Evolutionary conservation across 768 basidiomycete species (phyloP).

Genomic region (Russula ochroleuca): DNA sequence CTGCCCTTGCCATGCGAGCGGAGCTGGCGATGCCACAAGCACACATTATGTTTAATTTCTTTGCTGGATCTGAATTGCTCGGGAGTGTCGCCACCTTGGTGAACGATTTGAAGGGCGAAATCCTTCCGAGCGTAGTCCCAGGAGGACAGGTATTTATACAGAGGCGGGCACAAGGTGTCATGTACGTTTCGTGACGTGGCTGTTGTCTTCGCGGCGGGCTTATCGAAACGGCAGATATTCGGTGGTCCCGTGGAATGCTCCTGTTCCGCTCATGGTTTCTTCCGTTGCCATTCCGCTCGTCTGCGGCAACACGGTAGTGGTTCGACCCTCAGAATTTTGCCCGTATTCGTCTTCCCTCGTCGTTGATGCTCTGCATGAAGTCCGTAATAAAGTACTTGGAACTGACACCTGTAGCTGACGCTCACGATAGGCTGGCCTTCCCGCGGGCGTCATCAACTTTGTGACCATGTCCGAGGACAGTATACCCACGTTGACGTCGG

Average conservation of each 20-base stretch:
- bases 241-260: conserved; percentile 56
- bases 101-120: conserved; percentile 42
- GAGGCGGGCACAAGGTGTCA: conserved; percentile 48
- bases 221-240: conserved; percentile 38
- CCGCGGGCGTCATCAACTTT: conserved; percentile 55
- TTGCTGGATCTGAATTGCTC: conserved; percentile 30
- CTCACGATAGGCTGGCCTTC: conserved; percentile 50
- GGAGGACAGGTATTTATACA: conserved; percentile 45
- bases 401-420: not conserved
- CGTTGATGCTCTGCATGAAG: conserved; percentile 46
- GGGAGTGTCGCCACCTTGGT: conserved; percentile 37
- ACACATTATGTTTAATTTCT: conserved; percentile 31
- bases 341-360: conserved; percentile 47
- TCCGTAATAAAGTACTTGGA: conserved; percentile 4
- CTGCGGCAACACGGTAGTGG: conserved; percentile 54
- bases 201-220: conserved; percentile 1
- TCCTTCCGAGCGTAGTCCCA: conserved; percentile 41
- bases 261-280: conserved; percentile 43
- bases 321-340: conserved; percentile 50
- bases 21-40: conserved; percentile 12
- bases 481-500: conserved; percentile 43
- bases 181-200: conserved; percentile 36
- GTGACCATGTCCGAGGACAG: conserved; percentile 44
- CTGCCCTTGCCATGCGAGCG: not conserved
- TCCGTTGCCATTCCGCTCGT: conserved; percentile 46